Conservation (phyloP, 306 rosid genomes). For the Geum urbanum region DNA sequence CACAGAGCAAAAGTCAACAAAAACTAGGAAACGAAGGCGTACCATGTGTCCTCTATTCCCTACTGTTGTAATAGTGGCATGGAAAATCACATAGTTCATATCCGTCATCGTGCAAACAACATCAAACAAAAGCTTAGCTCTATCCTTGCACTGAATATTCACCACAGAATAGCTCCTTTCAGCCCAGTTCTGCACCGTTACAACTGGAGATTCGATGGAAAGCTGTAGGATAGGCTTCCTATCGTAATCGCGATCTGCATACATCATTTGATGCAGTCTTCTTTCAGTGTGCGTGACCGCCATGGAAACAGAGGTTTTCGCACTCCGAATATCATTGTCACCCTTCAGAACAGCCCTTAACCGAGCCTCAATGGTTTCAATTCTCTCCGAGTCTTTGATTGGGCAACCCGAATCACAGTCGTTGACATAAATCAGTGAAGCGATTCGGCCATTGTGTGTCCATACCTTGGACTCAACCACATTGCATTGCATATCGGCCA, state of each 20-base stretch:
- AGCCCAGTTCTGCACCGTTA: conserved; percentile 79
- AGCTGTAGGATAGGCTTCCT: conserved; percentile 54
- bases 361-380: conserved; percentile 58
- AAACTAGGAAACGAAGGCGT: conserved; percentile 12
- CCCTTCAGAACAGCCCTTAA: conserved; percentile 81
- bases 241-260: conserved; percentile 74
- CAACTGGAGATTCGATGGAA: conserved; percentile 38
- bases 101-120: conserved; percentile 87
- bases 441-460: conserved; percentile 95
- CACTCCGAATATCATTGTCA: conserved; percentile 74
- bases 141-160: conserved; percentile 80
- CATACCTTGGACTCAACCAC: conserved; percentile 93
- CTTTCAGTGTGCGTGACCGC: conserved; percentile 68
- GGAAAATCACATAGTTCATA: conserved; percentile 89
- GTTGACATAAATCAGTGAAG: conserved; percentile 60
- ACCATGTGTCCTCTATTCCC: conserved; percentile 64
- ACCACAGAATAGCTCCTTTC: conserved; percentile 85
- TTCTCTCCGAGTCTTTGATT: conserved; percentile 64
- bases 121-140: conserved; percentile 73
- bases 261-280: conserved; percentile 98
- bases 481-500: conserved; percentile 74
- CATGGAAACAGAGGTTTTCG: conserved; percentile 68
- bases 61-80: conserved; percentile 67
- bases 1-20: background rate
- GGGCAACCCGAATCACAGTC: conserved; percentile 65